phyloP scores from a whole-genome alignment of 768 basidiomycete genomes.

The Boletus reticuloceps region DNA sequence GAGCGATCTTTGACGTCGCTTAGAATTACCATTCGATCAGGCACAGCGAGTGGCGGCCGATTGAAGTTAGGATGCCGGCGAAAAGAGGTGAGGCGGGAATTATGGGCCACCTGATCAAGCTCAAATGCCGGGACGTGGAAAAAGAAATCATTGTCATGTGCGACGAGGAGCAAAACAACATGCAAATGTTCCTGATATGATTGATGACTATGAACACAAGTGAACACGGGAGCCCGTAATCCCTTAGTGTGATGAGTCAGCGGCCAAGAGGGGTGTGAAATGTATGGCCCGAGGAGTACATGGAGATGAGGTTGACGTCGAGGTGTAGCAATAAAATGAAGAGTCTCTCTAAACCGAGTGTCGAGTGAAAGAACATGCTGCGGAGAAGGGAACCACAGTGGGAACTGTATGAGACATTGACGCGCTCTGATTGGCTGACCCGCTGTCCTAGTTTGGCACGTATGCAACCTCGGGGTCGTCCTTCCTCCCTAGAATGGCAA shows the following conservation, averaged over 20 bases:
- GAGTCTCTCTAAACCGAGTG: too few species aligned
- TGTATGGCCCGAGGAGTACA: conserved; percentile 19
- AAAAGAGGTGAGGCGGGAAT: conserved; percentile 3
- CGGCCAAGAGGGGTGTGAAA: not conserved
- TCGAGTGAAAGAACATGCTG: conserved; percentile 13
- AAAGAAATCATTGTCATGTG: conserved; percentile 1
- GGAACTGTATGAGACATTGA: conserved; percentile 2
- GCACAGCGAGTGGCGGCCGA: conserved; percentile 14
- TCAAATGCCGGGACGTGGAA: not conserved
- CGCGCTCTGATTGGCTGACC: not conserved
- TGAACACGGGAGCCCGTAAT: conserved; percentile 20
- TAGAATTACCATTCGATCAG: conserved; percentile 27
- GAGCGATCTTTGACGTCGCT: conserved; percentile 27
- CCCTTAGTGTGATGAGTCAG: conserved; percentile 11
- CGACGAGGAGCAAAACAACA: not conserved
- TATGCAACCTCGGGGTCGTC: not conserved
- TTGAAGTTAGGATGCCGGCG: conserved; percentile 13
- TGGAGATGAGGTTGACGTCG: conserved; percentile 12
- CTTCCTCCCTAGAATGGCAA: not conserved
- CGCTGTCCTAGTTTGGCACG: too few species aligned
- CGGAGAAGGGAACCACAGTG: conserved; percentile 26
- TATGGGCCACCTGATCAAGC: too few species aligned
- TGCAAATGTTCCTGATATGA: conserved; percentile 15
- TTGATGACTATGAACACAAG: not conserved
- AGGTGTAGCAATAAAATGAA: too few species aligned